A percentile compares a stretch with the other conserved stretches of the same genome.
These are phyloP conservation scores for Macrotyloma uniflorum DNA, from an alignment of 306 rosid species.

Conservation along the genomic window DNA sequence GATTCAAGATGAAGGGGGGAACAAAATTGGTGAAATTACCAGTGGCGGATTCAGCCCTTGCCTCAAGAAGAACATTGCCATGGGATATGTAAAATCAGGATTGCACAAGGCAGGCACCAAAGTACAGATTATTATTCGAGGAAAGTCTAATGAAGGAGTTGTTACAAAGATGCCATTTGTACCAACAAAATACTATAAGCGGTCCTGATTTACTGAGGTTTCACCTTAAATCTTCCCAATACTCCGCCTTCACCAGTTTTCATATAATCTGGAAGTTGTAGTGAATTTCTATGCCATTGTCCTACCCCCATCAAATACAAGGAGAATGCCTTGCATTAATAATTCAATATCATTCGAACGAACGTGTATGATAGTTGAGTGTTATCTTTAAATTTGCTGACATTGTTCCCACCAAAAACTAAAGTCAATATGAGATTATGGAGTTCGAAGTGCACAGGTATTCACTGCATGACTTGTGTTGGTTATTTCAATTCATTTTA, in stretches of 20 bases:
- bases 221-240: conserved; percentile 33
- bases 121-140: conserved; percentile 74
- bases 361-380: conserved; percentile 1
- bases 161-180: conserved; percentile 93
- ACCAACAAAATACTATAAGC: conserved; percentile 89
- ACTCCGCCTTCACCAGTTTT: conserved; percentile 31
- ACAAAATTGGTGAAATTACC: conserved; percentile 77
- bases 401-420: not conserved
- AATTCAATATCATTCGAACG: conserved; percentile 11
- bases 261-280: conserved; percentile 33
- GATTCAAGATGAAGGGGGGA: conserved; percentile 74
- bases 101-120: conserved; percentile 87
- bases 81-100: conserved; percentile 93
- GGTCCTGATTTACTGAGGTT: conserved; percentile 48
- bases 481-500: too few relatives aligned
- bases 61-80: conserved; percentile 87
- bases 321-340: conserved; percentile 13
- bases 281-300: conserved; percentile 39
- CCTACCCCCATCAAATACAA: conserved; percentile 33
- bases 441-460: not conserved
- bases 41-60: conserved; percentile 97
- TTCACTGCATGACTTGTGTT: not conserved
- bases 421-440: not conserved
- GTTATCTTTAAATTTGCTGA: conserved; percentile 8
- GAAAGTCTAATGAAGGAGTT: conserved; percentile 77